Percentiles rank a stretch among this genome's conserved stretches.
These are phyloP conservation scores for Alternaria gaisen DNA, from an alignment of 2,329 filamentous ascomycete species.

Conservation along the genomic window DNA sequence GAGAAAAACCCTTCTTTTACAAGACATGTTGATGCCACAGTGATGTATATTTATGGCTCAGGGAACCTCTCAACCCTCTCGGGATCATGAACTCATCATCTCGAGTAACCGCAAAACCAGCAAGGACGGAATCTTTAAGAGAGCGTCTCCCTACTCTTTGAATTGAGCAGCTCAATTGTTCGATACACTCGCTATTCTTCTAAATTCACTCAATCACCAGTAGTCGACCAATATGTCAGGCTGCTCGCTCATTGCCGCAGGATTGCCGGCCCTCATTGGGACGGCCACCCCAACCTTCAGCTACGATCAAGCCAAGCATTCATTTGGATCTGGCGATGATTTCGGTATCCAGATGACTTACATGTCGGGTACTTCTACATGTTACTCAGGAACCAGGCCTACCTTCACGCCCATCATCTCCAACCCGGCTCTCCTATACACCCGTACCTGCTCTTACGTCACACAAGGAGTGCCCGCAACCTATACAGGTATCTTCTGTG, in stretches of 20 bases:
- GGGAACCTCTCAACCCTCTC: not conserved
- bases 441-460: conserved; percentile 13
- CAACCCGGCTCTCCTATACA: conserved; percentile 12
- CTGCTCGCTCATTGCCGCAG: conserved; percentile 24
- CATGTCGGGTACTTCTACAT: conserved; percentile 21
- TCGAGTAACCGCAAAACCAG: not conserved
- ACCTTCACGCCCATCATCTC: conserved; percentile 22
- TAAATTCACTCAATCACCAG: not conserved
- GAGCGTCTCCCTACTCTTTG: not conserved
- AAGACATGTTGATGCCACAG: not conserved
- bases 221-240: conserved; percentile 13
- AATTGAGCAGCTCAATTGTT: not conserved
- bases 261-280: conserved; percentile 14
- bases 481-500: conserved; percentile 12
- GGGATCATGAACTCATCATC: not conserved
- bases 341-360: conserved; percentile 25
- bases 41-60: not conserved
- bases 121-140: conserved; percentile 7
- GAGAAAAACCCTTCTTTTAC: not conserved
- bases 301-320: conserved; percentile 8
- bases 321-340: conserved; percentile 1
- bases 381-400: conserved; percentile 14
- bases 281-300: conserved; percentile 21
- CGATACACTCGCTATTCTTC: not conserved
- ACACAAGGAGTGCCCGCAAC: conserved; percentile 4